phyloP scores from a whole-genome alignment of 257 asterid genomes.

The Nicotiana paniculata region DNA sequence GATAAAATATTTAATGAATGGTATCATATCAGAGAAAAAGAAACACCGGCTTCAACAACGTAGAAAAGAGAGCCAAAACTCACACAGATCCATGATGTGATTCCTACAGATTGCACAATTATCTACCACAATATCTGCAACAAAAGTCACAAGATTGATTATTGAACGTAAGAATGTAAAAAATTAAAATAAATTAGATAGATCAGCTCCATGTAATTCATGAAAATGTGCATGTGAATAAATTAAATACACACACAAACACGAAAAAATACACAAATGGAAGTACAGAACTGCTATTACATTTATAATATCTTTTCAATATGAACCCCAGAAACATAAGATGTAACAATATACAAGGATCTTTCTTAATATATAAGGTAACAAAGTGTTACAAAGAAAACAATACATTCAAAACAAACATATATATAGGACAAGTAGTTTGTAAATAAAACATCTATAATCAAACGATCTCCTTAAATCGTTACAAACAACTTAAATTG shows the following conservation, averaged over 20 bases:
- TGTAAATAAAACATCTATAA: not conserved
- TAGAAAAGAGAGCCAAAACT: slow-evolving; percentile 22
- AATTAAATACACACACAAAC: not conserved
- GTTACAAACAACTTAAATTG: not conserved
- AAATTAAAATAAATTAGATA: too few species aligned
- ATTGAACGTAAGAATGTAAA: too few species aligned
- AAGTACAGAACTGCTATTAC: not conserved
- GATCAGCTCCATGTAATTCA: not conserved
- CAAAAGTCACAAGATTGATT: not conserved
- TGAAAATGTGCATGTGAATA: not conserved
- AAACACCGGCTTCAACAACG: not conserved
- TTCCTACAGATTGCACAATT: slow-evolving; percentile 95
- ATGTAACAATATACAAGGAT: not conserved
- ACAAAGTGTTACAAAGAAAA: not conserved
- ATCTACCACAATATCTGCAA: slow-evolving; percentile 90
- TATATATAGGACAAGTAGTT: not conserved
- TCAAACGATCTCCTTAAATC: not conserved
- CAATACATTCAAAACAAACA: not conserved
- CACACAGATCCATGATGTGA: slow-evolving; percentile 97
- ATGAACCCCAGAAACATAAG: not conserved
- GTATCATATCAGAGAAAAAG: too few species aligned
- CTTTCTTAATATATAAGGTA: not conserved
- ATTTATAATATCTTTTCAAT: not conserved
- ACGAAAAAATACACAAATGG: not conserved
- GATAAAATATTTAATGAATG: not conserved